Base-by-base conservation (phyloP, 2,329 filamentous ascomycete species). In the Emericellopsis cladophorae region DNA sequence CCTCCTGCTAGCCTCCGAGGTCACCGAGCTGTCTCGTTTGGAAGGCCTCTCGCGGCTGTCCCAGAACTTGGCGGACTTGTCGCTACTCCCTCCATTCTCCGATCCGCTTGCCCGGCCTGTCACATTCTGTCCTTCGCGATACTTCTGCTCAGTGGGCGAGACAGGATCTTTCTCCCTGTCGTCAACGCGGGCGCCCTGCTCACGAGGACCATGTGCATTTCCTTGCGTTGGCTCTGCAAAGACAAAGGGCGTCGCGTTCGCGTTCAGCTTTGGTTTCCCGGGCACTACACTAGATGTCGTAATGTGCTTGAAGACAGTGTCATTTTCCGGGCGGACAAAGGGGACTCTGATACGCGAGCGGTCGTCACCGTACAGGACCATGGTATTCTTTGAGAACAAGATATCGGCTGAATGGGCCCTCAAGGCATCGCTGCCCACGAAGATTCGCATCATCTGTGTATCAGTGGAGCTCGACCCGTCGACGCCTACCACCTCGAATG, bases 291-390 rank as follows among this genome's bases (percentile, higher is more conserved):
- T 73, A 34, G 70, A 68, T 2, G 83, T 88, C 51, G 68, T 77
- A 38, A 96, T 70, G 49, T 80, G 75, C 51, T 84, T 92, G 65
- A 93, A 96, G 1, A 78, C 64, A 4, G 67, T 70, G 42, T 95
- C 87, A 51, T 94, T 82, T 58, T 96, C 92, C 0, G 92, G 92
- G 23, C 92, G 79, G 33, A 95, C 88, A 49, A 98, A 83, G 2
- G 92, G 92, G 29, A 98, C 81, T 14, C 85, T 88, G 11, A 96
- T 68, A 53, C 90, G 92, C 56, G 84, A 87, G 36, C 83, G 76
- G 44, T 94, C 86, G 54, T 87, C 84, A 50, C 93, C 86, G 49
- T 88, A 89, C 23, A 96, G 68, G 0, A 84, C 83, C 67, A 98
- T 77, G 47, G 83, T 82, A 54, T 95, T 95, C 48, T 89, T 85